phyloP scores from a whole-genome alignment of 371 early-diverging fungal species.

The Mucor plumbeus region DNA sequence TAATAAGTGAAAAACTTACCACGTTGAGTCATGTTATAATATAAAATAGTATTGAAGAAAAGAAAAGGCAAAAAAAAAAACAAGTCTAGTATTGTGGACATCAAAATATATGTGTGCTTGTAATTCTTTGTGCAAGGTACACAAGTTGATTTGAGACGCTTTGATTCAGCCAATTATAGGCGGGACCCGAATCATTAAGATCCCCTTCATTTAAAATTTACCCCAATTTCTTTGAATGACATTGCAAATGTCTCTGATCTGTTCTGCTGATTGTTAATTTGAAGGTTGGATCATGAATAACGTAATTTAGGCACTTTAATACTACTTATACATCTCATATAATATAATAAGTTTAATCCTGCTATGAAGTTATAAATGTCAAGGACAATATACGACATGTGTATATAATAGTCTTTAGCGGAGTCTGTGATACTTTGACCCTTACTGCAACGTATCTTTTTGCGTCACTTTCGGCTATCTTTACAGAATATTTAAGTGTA shows the following conservation, averaged over 20 bases:
- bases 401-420: not conserved
- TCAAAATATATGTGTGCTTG: conserved; percentile 1
- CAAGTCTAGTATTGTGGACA: conserved; percentile 4
- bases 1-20: not conserved
- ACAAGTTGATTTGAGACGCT: conserved; percentile 2
- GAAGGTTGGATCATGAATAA: too few species aligned
- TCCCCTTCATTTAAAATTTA: not conserved
- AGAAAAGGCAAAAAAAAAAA: not conserved
- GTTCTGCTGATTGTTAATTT: too few species aligned
- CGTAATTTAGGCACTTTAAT: too few species aligned
- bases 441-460: not conserved
- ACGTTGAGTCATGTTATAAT: conserved; percentile 4
- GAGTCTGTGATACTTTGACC: not conserved
- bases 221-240: not conserved
- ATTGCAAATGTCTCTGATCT: not conserved
- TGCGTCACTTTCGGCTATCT: not conserved
- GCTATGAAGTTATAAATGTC: too few species aligned
- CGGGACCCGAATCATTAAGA: not conserved
- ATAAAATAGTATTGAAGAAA: not conserved
- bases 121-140: conserved; percentile 9
- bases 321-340: not conserved
- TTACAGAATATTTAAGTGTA: not conserved
- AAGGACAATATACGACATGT: too few species aligned
- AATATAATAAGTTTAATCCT: too few species aligned
- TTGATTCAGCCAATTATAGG: not conserved